Evolutionary conservation across 345 rosid genomes (phyloP), one percentile per base, ranked within the genome.

Genomic region (Murraya paniculata): DNA sequence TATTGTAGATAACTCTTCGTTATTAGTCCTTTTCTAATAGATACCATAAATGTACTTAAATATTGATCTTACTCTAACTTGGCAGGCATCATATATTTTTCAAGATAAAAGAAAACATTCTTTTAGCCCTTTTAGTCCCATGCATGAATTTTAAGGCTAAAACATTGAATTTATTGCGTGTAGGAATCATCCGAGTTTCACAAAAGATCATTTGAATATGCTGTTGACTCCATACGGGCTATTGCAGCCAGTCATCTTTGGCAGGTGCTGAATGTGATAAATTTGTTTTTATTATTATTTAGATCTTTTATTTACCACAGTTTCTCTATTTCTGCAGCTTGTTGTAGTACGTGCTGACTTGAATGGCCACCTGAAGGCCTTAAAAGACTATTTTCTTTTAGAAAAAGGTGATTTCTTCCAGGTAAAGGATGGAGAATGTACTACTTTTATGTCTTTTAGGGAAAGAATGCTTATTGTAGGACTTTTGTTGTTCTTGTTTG

Each of bases 371-470:
- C 89, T 93, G 61, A 95, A 90, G 90, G 99, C 99, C 73, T 87
- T 95, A 55, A 94, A 95, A 88, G 98, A 91, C 74, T 95, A 95
- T 86, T 95, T 95, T 82, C 97, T 95, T 83, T 81, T 95, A 80
- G 98, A 97, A 35, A 95, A 95, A 77, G 98, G 99, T 81, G 98
- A 95, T 82, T 95, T 95, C 84, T 95, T 95, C 89, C 99, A 92
- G 97, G 98, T 95, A 86, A 80, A 71, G 22, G 75, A 66, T 75
- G 68, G 11, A 9, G n/a, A 48, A 19, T 58, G 55, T 73, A 16
- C 57, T 38, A 62, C 13, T 27, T 18, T 25, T 21, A 3, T 41
- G 70, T 64, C 61, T 30, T 64, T 31, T 30, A 48, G 60, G 11
- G 57, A 48, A 28, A 13, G 7, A 50, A 64, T 28, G 30, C 41